These are phyloP conservation scores for Talaromyces islandicus DNA, from an alignment of 2,329 filamentous ascomycete genomes.

Conservation along the genomic window DNA sequence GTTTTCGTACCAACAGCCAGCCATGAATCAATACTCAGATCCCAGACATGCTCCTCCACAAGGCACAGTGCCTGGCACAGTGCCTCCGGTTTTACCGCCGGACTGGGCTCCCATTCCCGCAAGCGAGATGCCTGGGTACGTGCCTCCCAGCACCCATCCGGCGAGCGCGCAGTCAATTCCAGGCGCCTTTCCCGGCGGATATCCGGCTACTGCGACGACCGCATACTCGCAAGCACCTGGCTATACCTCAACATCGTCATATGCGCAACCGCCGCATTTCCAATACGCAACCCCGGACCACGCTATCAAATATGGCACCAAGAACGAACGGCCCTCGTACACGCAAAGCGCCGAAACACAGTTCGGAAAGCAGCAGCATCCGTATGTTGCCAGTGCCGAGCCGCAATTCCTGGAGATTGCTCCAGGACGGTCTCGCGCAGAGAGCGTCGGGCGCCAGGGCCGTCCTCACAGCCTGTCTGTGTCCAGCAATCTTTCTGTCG, in stretches of 20 bases:
- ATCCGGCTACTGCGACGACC: constrained; percentile 3
- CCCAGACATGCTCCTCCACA: constrained; percentile 13
- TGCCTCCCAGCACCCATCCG: constrained; percentile 31
- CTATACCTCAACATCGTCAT: constrained; percentile 14
- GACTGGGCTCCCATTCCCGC: constrained; percentile 36
- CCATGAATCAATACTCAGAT: constrained; percentile 11
- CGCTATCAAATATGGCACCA: constrained; percentile 29
- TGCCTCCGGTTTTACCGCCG: constrained; percentile 14
- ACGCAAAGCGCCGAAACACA: constrained; percentile 21
- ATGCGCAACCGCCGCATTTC: constrained; percentile 27
- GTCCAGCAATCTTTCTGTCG: constrained; percentile 32
- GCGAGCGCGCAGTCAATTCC: constrained; percentile 6
- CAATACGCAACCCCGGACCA: constrained; percentile 37
- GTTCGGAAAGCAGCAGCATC: constrained; percentile 20
- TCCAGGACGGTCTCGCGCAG: constrained; percentile 18
- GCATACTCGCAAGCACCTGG: constrained; percentile 3
- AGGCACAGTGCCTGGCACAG: constrained; percentile 9
- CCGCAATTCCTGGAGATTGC: constrained; percentile 27
- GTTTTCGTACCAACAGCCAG: constrained; percentile 27
- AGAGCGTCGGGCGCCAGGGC: constrained; percentile 5
- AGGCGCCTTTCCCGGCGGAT: constrained; percentile 10
- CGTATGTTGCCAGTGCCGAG: constrained; percentile 20
- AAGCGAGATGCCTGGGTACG: constrained; percentile 35
- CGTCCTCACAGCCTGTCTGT: constrained; percentile 28
- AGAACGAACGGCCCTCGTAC: constrained; percentile 16